phyloP scores from a whole-genome alignment of 306 rosid species.

The Begonia masoniana region DNA sequence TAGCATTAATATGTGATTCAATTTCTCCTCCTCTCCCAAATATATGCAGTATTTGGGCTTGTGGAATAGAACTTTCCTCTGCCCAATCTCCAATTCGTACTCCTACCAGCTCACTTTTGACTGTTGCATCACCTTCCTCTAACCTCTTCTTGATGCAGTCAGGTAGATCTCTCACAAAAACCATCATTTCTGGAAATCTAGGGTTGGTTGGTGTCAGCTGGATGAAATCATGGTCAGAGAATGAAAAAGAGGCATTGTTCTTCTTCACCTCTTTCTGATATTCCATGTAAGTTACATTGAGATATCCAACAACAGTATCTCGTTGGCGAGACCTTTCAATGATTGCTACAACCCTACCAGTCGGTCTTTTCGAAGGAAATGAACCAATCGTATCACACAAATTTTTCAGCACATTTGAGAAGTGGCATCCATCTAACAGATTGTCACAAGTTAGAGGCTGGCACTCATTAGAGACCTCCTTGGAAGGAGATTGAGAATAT shows the following conservation, averaged over 20 bases:
- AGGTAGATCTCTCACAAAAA: conserved; percentile 42
- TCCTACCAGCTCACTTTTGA: conserved; percentile 64
- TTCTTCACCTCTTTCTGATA: conserved; percentile 28
- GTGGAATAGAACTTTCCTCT: conserved; percentile 50
- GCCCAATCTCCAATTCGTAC: conserved; percentile 59
- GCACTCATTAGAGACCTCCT: conserved; percentile 12
- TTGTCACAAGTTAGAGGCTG: conserved; percentile 19
- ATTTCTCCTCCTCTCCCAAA: conserved; percentile 63
- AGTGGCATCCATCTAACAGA: conserved; percentile 15
- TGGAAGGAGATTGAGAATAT: conserved; percentile 18
- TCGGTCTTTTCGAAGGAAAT: conserved; percentile 69
- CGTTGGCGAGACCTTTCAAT: conserved; percentile 53
- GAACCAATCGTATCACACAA: conserved; percentile 44
- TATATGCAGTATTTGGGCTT: conserved; percentile 39
- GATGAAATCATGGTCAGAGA: conserved; percentile 33
- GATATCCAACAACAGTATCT: conserved; percentile 55
- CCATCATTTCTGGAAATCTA: conserved; percentile 48
- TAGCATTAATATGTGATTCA: conserved; percentile 60
- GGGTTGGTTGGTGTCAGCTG: conserved; percentile 60
- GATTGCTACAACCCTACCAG: conserved; percentile 67
- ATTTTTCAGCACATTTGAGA: conserved; percentile 28
- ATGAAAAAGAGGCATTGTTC: conserved; percentile 19
- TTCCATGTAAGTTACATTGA: conserved; percentile 32
- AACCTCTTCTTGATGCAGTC: conserved; percentile 40
- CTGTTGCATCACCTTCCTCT: conserved; percentile 38